Evolutionary conservation across 352 stramenopile genomes (phyloP), one percentile per base, ranked within the genome.

Genomic region (Pythium plurisporium): DNA sequence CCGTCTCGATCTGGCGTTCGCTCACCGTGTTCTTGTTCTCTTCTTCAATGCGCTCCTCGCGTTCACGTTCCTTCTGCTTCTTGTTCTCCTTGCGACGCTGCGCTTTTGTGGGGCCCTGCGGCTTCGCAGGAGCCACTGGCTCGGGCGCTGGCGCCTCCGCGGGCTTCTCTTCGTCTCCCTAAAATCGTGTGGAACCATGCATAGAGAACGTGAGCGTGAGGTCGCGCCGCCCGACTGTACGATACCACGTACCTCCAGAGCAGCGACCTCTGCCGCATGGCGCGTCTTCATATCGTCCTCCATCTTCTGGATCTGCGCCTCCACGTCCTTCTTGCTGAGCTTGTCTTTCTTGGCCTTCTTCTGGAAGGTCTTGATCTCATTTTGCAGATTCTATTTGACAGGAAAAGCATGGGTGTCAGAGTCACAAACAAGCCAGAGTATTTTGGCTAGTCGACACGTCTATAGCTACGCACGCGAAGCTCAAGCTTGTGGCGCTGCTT

Each of bases 401-500:
- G n/a, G n/a, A n/a, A n/a, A n/a, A n/a, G n/a, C n/a, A n/a, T n/a
- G n/a, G n/a, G n/a, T n/a, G n/a, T n/a, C n/a, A n/a, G n/a, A 48
- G 22, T 33, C 45, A 42, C 29, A 10, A 27, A 22, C 29, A 17
- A 6, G 20, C 25, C 22, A 47, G 4, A 33, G n/a, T n/a, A n/a
- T 38, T 10, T 38, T 38, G 9, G 33, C 10, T 38, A 50, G 23
- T 29, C 8, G 19, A 0, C 30, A 64, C 2, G 30, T 48, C 37
- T 8, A 46, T 33, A 15, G 17, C 9, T 14, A 73, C 81, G 47
- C 65, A 94, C 85, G 5, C 85, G 77, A 44, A 87, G 57, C 59
- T 94, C 85, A 15, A 94, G 80, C 67, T 94, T 94, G 65, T 94
- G 85, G 29, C 85, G 85, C 59, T 94, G 85, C 67, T 92, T 94